Percentiles rank a stretch among this genome's conserved stretches.
Conservation (phyloP, 306 rosid species). For the Cicer judaicum region DNA sequence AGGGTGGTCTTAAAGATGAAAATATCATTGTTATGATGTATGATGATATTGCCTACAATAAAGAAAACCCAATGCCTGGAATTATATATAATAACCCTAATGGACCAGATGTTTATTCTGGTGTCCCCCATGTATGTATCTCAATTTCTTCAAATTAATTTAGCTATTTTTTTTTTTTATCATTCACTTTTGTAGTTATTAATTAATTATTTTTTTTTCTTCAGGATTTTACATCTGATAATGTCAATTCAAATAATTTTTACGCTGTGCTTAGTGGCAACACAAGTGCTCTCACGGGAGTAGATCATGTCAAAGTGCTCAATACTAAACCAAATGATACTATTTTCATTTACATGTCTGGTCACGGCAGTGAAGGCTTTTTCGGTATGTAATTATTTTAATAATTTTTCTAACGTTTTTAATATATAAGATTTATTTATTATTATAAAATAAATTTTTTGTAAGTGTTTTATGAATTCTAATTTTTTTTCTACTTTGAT, state of each 20-base stretch:
- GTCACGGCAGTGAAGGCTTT: slow-evolving; percentile 49
- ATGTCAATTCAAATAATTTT: slow-evolving; percentile 41
- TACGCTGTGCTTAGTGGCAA: slow-evolving; percentile 64
- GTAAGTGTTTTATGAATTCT: too few relatives aligned
- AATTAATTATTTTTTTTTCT: not conserved
- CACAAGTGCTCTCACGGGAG: slow-evolving; percentile 52
- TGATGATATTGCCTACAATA: too few relatives aligned
- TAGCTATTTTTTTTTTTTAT: too few relatives aligned
- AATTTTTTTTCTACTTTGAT: too few relatives aligned
- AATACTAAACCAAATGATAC: slow-evolving; percentile 58
- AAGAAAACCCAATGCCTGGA: too few relatives aligned
- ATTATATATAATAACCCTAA: not conserved
- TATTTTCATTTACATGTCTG: slow-evolving; percentile 65
- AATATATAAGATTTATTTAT: too few relatives aligned
- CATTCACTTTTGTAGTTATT: too few relatives aligned
- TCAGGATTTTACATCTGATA: slow-evolving; percentile 53
- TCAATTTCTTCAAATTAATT: not conserved
- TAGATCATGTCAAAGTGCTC: slow-evolving; percentile 62
- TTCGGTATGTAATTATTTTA: too few relatives aligned
- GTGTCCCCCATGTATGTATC: not conserved
- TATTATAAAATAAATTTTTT: too few relatives aligned
- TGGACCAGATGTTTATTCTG: not conserved
- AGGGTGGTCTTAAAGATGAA: too few relatives aligned
- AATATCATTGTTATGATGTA: too few relatives aligned
- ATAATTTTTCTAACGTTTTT: too few relatives aligned